phyloP scores from a whole-genome alignment of 257 asterid species.

The Scutellaria minor region DNA sequence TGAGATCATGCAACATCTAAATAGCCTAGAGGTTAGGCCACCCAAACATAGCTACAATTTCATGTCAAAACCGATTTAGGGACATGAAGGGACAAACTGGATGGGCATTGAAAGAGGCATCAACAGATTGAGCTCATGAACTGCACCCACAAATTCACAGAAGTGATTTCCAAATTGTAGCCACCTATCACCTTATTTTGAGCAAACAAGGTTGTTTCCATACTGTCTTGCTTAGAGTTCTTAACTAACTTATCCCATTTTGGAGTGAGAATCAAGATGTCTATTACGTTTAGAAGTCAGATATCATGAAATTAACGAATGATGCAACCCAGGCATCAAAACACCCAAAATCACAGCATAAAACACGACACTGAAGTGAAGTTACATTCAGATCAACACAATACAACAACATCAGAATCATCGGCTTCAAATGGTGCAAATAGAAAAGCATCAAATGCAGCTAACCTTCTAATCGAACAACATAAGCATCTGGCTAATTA shows the following conservation, averaged over 20 bases:
- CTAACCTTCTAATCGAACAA: slow-evolving; percentile 40
- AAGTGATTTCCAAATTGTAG: neutral
- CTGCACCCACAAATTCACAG: neutral
- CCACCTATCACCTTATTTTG: neutral
- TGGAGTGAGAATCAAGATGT: neutral
- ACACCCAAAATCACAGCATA: neutral
- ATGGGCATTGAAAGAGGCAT: neutral
- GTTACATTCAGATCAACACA: neutral
- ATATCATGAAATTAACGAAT: neutral
- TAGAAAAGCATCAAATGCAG: slow-evolving; percentile 20
- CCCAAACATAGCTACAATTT: neutral
- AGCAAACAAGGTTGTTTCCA: neutral
- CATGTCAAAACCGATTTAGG: neutral
- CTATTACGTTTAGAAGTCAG: neutral
- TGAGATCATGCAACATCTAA: neutral
- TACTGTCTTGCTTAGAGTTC: neutral
- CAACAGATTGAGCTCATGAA: neutral
- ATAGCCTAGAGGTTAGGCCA: slow-evolving; percentile 14
- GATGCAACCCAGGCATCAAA: neutral
- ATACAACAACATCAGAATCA: too few species aligned
- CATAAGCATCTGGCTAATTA: slow-evolving; percentile 10
- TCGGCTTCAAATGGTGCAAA: neutral
- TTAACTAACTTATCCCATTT: neutral
- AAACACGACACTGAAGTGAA: neutral
- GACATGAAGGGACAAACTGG: neutral